These are phyloP conservation scores for Durotheca rogersii DNA, from an alignment of 495 filamentous ascomycete genomes.

Conservation along the genomic window DNA sequence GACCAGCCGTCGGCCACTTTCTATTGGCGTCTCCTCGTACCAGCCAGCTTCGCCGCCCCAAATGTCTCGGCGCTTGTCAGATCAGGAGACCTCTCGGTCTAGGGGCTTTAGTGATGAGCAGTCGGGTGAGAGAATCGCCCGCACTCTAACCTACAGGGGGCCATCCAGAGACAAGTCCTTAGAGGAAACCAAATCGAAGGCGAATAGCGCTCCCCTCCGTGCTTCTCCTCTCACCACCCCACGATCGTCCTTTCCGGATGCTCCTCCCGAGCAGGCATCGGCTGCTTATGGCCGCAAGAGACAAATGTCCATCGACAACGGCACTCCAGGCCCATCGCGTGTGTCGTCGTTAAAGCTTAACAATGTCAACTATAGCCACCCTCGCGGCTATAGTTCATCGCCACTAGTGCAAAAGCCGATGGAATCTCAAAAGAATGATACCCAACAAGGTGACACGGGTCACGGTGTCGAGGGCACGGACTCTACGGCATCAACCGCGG, in stretches of 20 bases:
- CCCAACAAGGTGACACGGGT: conserved; percentile 35
- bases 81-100: conserved; percentile 43
- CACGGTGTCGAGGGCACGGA: conserved; percentile 63
- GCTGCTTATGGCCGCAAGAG: conserved; percentile 39
- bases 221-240: conserved; percentile 49
- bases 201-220: conserved; percentile 28
- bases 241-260: conserved; percentile 45
- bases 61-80: conserved; percentile 46
- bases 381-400: conserved; percentile 56
- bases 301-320: conserved; percentile 43
- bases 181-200: conserved; percentile 29
- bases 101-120: conserved; percentile 35
- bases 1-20: conserved; percentile 47
- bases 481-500: conserved; percentile 81
- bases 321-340: conserved; percentile 34
- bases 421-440: conserved; percentile 37
- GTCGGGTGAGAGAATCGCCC: conserved; percentile 30
- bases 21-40: conserved; percentile 41
- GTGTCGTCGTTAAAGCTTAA: conserved; percentile 53
- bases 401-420: conserved; percentile 54
- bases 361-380: conserved; percentile 56
- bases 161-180: conserved; percentile 29
- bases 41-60: conserved; percentile 43
- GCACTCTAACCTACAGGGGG: conserved; percentile 35
- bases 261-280: conserved; percentile 47